These are phyloP conservation scores for Yueomyces sp. DNA, from an alignment of 805 yeast genomes.

Conservation along the genomic window DNA sequence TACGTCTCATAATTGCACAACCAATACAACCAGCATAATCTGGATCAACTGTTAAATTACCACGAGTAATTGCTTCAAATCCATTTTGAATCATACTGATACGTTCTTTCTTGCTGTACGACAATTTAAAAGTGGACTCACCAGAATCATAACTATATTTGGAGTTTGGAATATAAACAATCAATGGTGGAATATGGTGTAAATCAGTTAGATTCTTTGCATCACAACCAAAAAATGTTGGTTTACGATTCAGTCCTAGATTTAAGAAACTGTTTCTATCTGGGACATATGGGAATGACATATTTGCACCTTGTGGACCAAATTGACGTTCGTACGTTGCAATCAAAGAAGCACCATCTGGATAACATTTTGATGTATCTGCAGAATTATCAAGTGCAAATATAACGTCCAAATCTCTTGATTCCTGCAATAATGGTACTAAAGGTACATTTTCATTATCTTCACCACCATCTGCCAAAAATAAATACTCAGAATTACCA, in stretches of 20 bases:
- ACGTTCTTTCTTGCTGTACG: conserved; percentile 45
- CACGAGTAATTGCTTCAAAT: conserved; percentile 53
- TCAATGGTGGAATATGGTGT: conserved; percentile 50
- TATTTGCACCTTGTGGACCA: conserved; percentile 35
- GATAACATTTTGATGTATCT: conserved; percentile 49
- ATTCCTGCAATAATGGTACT: conserved; percentile 45
- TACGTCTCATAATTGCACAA: conserved; percentile 72
- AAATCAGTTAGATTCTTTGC: conserved; percentile 50
- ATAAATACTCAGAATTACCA: conserved; percentile 26
- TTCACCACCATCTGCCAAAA: conserved; percentile 63
- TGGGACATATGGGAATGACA: conserved; percentile 75
- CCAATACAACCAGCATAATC: conserved; percentile 68
- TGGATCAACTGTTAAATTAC: conserved; percentile 52
- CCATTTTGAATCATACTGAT: conserved; percentile 58
- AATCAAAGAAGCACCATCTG: conserved; percentile 50
- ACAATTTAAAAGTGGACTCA: conserved; percentile 56
- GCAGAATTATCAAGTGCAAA: conserved; percentile 59
- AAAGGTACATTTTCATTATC: conserved; percentile 53
- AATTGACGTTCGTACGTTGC: conserved; percentile 49
- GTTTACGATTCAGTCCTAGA: conserved; percentile 49
- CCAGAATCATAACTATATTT: conserved; percentile 56
- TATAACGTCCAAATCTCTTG: conserved; percentile 46
- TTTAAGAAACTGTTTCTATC: conserved; percentile 47
- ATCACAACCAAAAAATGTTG: conserved; percentile 78
- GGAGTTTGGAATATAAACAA: conserved; percentile 64